Conservation (phyloP, 139 green algal genomes). For the Chlamydomonas sphaeroides region DNA sequence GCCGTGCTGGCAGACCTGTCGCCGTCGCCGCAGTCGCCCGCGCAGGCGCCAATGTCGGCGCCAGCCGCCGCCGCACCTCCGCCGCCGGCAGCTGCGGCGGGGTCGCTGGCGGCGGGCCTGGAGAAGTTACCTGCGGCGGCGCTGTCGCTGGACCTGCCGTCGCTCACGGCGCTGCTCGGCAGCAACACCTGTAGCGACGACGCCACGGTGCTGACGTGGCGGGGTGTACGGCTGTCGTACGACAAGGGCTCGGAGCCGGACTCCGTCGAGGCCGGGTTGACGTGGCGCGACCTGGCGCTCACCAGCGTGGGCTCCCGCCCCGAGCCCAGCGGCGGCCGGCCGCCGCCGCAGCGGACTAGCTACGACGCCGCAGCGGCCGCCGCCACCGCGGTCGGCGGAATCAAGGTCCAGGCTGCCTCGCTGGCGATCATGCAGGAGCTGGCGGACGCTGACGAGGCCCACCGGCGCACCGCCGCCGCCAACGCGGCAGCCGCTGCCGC, state of each 20-base stretch:
- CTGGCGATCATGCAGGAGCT: conserved; percentile 21
- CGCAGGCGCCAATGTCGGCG: neutral
- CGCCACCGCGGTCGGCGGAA: neutral
- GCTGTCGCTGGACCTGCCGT: neutral
- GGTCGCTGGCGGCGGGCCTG: neutral
- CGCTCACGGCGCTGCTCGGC: conserved; percentile 14
- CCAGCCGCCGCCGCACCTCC: neutral
- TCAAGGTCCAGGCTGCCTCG: conserved; percentile 29
- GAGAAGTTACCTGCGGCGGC: neutral
- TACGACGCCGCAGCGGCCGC: too few relatives aligned
- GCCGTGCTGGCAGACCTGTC: conserved; percentile 11
- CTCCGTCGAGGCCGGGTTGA: neutral
- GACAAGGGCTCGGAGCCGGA: neutral
- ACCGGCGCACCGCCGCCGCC: neutral
- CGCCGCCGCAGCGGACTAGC: too few relatives aligned
- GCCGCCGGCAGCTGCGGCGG: neutral
- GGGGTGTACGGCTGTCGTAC: conserved; percentile 14
- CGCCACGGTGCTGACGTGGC: conserved; percentile 21
- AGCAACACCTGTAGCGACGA: conserved; percentile 31
- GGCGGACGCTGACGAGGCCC: neutral
- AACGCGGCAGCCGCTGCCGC: neutral
- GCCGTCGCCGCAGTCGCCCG: neutral
- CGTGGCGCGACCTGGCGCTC: conserved; percentile 21
- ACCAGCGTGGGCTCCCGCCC: neutral
- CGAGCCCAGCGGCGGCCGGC: too few relatives aligned